Percentiles rank a stretch among this genome's conserved stretches.
Conservation (phyloP, 306 rosid genomes). For the Delonix regia region DNA sequence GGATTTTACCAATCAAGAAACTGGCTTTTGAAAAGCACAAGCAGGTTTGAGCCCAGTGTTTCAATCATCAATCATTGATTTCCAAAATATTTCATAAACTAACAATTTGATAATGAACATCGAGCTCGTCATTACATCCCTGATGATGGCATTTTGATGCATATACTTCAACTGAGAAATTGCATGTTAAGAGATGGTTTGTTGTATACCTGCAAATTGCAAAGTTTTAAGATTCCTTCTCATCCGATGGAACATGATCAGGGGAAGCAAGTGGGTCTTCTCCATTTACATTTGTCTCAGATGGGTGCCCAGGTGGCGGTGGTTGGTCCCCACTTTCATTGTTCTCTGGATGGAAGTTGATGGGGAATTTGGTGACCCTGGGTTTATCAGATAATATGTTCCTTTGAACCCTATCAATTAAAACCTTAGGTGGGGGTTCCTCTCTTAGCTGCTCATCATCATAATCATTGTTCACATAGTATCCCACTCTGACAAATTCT, state of each 20-base stretch:
- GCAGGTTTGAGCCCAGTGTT: constrained; percentile 31
- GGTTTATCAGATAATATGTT: constrained; percentile 95
- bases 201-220: constrained; percentile 39
- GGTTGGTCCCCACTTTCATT: constrained; percentile 58
- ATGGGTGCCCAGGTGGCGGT: constrained; percentile 47
- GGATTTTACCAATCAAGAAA: constrained; percentile 17
- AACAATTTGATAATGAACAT: not conserved
- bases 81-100: constrained; percentile 27
- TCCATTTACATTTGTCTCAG: constrained; percentile 37
- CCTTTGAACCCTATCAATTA: constrained; percentile 78
- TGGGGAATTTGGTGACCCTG: constrained; percentile 88
- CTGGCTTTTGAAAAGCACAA: constrained; percentile 32
- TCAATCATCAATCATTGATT: constrained; percentile 29
- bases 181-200: constrained; percentile 18
- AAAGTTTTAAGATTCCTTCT: constrained; percentile 46
- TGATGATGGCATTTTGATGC: constrained; percentile 34
- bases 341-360: constrained; percentile 65
- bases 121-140: constrained; percentile 1
- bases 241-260: constrained; percentile 45
- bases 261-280: constrained; percentile 43
- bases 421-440: constrained; percentile 85
- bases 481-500: constrained; percentile 88
- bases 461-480: constrained; percentile 94
- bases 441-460: constrained; percentile 93
- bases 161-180: constrained; percentile 30